phyloP scores from a whole-genome alignment of 108 stramenopile species.

The Conticribra weissflogii region DNA sequence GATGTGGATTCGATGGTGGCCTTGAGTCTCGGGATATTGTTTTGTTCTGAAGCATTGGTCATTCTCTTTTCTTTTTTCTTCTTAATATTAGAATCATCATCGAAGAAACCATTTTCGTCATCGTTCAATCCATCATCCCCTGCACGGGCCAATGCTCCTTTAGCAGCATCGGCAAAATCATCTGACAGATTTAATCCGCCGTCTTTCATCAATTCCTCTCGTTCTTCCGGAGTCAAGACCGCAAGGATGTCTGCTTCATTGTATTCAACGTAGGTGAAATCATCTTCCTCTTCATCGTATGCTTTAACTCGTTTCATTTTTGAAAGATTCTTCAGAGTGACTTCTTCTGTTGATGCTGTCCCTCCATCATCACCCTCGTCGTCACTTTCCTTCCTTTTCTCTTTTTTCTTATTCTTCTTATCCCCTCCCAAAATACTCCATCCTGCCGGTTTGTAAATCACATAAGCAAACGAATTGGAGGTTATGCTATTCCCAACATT shows the following conservation, averaged over 20 bases:
- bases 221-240: conserved; percentile 68
- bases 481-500: conserved; percentile 34
- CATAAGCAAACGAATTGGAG: conserved; percentile 67
- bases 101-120: conserved; percentile 3
- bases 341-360: background rate
- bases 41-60: too few species aligned
- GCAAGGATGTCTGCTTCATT: conserved; percentile 71
- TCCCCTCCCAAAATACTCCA: conserved; percentile 76
- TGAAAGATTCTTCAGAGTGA: too few species aligned
- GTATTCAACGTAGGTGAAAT: conserved; percentile 61
- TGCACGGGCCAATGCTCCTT: conserved; percentile 20
- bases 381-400: background rate
- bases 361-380: background rate
- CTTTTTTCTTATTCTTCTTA: conserved; percentile 30
- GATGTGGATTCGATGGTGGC: conserved; percentile 35
- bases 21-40: conserved; percentile 14
- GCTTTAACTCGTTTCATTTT: conserved; percentile 50
- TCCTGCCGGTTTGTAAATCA: conserved; percentile 79
- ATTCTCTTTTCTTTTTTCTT: conserved; percentile 18
- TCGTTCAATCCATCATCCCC: conserved; percentile 32
- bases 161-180: conserved; percentile 29
- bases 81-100: conserved; percentile 10
- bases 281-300: conserved; percentile 59
- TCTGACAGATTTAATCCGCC: conserved; percentile 36
- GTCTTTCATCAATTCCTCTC: conserved; percentile 50